These are phyloP conservation scores for Tolypocladium tropicale DNA, from an alignment of 2,329 filamentous ascomycete genomes.

Conservation along the genomic window DNA sequence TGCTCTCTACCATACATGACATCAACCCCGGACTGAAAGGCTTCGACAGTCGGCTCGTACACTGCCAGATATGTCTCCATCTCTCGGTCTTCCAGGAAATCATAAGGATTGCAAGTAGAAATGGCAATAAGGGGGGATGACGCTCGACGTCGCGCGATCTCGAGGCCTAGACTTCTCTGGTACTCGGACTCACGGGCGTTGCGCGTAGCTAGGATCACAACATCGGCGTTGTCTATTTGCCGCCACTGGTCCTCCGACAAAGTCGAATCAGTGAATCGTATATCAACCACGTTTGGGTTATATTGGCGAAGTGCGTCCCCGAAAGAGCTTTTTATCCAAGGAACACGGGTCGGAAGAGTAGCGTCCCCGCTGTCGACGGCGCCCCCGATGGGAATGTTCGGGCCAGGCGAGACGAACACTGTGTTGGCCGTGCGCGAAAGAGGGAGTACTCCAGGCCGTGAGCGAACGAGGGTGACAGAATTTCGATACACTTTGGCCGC, in stretches of 20 bases:
- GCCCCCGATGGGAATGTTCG: conserved; percentile 12
- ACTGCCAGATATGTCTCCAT: conserved; percentile 12
- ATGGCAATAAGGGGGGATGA: conserved; percentile 7
- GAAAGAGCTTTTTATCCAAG: conserved; percentile 13
- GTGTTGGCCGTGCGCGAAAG: conserved; percentile 7
- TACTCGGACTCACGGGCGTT: conserved; percentile 14
- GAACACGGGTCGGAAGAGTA: conserved; percentile 11
- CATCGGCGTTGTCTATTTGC: conserved; percentile 9
- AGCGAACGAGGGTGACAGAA: conserved; percentile 11
- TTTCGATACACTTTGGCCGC: conserved; percentile 10
- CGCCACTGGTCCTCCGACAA: conserved; percentile 9
- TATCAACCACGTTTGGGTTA: conserved; percentile 6
- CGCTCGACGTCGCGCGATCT: conserved; percentile 8
- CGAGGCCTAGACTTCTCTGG: conserved; percentile 10
- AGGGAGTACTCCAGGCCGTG: conserved; percentile 7
- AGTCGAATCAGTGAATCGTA: conserved; percentile 10
- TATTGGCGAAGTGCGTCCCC: conserved; percentile 8
- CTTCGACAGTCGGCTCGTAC: conserved; percentile 16
- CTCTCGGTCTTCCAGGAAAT: conserved; percentile 11
- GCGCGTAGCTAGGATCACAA: conserved; percentile 13
- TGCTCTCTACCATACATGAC: conserved; percentile 9
- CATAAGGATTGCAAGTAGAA: conserved; percentile 15
- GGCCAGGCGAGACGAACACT: conserved; percentile 14
- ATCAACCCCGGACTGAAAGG: conserved; percentile 10
- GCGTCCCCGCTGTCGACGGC: conserved; percentile 11